Percentiles rank a stretch among this genome's conserved stretches.
Conservation (phyloP, 805 yeast species). For the Candida golubevii region DNA sequence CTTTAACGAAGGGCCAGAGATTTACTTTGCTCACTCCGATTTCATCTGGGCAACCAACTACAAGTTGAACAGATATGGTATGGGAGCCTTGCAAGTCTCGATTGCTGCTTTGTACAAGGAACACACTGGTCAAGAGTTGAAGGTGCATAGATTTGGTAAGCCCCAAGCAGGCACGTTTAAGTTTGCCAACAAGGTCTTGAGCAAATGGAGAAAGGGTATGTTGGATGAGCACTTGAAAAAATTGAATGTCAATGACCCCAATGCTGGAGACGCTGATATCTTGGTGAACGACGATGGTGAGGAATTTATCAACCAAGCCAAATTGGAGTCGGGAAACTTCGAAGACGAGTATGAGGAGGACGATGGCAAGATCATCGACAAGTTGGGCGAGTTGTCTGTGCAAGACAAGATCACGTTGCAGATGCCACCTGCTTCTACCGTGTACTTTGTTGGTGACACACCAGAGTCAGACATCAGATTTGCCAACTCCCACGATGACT, state of each 20-base stretch:
- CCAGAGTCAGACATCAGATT: constrained; percentile 86
- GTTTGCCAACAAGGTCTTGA: constrained; percentile 74
- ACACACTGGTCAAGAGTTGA: constrained; percentile 76
- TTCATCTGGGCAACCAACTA: constrained; percentile 92
- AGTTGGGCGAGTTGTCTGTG: constrained; percentile 20
- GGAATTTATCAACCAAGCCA: constrained; percentile 40
- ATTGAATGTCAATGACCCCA: constrained; percentile 39
- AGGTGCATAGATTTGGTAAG: constrained; percentile 82
- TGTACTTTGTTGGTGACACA: constrained; percentile 85
- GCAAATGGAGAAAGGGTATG: constrained; percentile 74
- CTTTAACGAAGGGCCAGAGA: constrained; percentile 72
- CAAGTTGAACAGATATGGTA: constrained; percentile 77
- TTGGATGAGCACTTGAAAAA: constrained; percentile 69
- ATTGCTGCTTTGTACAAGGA: constrained; percentile 81
- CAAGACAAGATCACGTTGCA: constrained; percentile 45
- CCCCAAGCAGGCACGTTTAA: constrained; percentile 85
- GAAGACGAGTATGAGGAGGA: constrained; percentile 29
- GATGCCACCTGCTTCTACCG: constrained; percentile 80
- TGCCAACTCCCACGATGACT: constrained; percentile 79
- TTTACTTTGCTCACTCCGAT: constrained; percentile 88
- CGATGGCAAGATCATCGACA: constrained; percentile 24
- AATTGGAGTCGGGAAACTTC: constrained; percentile 33
- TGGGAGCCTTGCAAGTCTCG: constrained; percentile 91
- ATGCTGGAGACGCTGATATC: constrained; percentile 39
- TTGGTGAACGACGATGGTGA: constrained; percentile 42